A percentile compares a stretch with the other conserved stretches of the same genome.
Evolutionary conservation across 441 rosid species (phyloP).

Genomic region (Melastoma candidum): DNA sequence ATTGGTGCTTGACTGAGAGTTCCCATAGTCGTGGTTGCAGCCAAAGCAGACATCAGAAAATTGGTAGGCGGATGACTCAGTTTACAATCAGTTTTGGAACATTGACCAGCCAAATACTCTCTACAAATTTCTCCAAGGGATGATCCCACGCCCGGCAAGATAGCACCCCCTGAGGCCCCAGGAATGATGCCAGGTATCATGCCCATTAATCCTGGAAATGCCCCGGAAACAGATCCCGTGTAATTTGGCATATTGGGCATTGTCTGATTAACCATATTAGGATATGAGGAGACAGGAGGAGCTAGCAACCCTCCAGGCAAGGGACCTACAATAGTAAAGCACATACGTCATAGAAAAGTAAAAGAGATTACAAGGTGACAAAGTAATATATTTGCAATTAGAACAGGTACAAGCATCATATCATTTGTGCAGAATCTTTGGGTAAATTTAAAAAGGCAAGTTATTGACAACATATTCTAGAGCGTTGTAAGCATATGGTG

Average conservation of each 20-base stretch:
- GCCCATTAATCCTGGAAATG: constrained; percentile 84
- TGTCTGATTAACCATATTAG: constrained; percentile 79
- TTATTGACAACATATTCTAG: no score
- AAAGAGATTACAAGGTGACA: neutral
- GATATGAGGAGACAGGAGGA: constrained; percentile 63
- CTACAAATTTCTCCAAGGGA: constrained; percentile 94
- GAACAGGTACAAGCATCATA: neutral
- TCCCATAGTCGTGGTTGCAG: constrained; percentile 86
- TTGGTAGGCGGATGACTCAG: constrained; percentile 91
- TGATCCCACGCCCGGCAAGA: constrained; percentile 95
- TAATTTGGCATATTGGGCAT: constrained; percentile 99
- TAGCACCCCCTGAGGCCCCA: constrained; percentile 93
- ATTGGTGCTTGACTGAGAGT: constrained; percentile 87
- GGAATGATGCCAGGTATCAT: constrained; percentile 88
- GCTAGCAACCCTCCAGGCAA: constrained; percentile 71
- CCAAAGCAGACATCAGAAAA: constrained; percentile 84
- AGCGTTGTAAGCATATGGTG: no score
- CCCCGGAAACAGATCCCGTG: constrained; percentile 86
- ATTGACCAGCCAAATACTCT: constrained; percentile 86
- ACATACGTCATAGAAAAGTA: neutral
- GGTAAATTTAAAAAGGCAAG: no score
- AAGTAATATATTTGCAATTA: neutral
- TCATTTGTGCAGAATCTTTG: no score
- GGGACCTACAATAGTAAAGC: constrained; percentile 39
- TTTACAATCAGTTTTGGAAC: constrained; percentile 77